phyloP scores from a whole-genome alignment of 2,329 filamentous ascomycete genomes.

The Fusarium verrucosum region DNA sequence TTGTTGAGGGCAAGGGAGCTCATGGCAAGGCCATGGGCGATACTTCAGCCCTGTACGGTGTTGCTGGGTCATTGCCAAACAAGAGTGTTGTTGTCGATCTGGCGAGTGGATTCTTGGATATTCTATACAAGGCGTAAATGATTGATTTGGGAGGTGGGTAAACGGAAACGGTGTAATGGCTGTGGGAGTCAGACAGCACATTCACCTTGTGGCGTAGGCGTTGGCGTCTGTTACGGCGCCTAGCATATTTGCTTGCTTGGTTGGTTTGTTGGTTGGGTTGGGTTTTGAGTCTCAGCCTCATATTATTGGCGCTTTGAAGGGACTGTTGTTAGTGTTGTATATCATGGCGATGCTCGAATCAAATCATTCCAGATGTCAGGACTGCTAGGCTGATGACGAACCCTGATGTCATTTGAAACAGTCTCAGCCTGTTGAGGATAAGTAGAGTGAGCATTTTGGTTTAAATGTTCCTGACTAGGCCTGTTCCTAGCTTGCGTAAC shows the following conservation, averaged over 20 bases:
- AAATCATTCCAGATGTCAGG: not conserved
- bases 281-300: not conserved
- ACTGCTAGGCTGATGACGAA: not conserved
- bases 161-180: not conserved
- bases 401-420: not conserved
- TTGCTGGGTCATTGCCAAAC: slow-evolving; percentile 93
- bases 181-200: not conserved
- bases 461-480: slow-evolving; percentile 25
- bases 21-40: slow-evolving; percentile 78
- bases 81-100: slow-evolving; percentile 94
- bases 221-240: slow-evolving; percentile 19
- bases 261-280: not conserved
- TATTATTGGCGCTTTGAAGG: not conserved
- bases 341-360: slow-evolving; percentile 1
- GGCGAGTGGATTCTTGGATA: slow-evolving; percentile 89
- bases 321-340: not conserved
- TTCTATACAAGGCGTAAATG: slow-evolving; percentile 83
- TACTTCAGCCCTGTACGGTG: slow-evolving; percentile 89
- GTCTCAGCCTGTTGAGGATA: not conserved
- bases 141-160: not conserved
- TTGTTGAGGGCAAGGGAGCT: slow-evolving; percentile 72
- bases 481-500: slow-evolving; percentile 29
- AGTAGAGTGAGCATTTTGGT: slow-evolving; percentile 4
- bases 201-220: slow-evolving; percentile 20
- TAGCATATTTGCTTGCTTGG: slow-evolving; percentile 6